Evolutionary conservation across 2,329 filamentous ascomycete species (phyloP).

Genomic region (Spiromastix sp.): DNA sequence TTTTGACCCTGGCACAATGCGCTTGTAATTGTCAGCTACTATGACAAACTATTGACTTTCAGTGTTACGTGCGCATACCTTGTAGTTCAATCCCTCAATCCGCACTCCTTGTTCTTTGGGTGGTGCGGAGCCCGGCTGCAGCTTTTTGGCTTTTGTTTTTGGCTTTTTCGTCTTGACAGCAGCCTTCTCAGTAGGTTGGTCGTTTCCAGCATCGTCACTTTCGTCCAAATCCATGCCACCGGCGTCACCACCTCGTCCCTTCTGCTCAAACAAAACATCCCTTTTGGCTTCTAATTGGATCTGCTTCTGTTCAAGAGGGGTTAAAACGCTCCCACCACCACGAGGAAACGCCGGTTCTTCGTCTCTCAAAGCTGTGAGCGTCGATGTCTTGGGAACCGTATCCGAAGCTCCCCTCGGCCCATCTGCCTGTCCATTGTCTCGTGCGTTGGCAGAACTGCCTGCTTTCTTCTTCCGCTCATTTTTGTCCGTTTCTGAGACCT

Average conservation of each 20-base stretch:
- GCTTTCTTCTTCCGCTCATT: conserved; percentile 25
- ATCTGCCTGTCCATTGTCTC: conserved; percentile 12
- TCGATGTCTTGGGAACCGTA: conserved; percentile 6
- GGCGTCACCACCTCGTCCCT: conserved; percentile 44
- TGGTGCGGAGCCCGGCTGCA: conserved; percentile 41
- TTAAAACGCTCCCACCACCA: conserved; percentile 82
- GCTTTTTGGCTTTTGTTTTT: conserved; percentile 43
- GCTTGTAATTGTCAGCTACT: conserved; percentile 43
- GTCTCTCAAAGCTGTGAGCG: conserved; percentile 46
- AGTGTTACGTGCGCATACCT: conserved; percentile 48
- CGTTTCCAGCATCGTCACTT: conserved; percentile 16
- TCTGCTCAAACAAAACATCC: conserved; percentile 83
- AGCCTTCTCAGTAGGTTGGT: conserved; percentile 30
- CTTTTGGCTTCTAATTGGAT: conserved; percentile 88
- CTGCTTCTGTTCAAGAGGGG: conserved; percentile 89
- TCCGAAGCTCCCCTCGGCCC: conserved; percentile 10
- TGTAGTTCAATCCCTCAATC: conserved; percentile 82
- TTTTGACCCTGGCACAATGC: conserved; percentile 72
- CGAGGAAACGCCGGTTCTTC: conserved; percentile 88
- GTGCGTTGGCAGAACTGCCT: conserved; percentile 16
- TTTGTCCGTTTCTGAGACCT: conserved; percentile 28
- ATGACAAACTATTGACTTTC: not conserved
- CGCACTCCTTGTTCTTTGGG: conserved; percentile 48
- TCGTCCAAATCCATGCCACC: conserved; percentile 24
- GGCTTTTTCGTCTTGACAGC: conserved; percentile 30